These are phyloP conservation scores for Cetradonia linearis DNA, from an alignment of 495 filamentous ascomycete genomes.

Conservation along the genomic window DNA sequence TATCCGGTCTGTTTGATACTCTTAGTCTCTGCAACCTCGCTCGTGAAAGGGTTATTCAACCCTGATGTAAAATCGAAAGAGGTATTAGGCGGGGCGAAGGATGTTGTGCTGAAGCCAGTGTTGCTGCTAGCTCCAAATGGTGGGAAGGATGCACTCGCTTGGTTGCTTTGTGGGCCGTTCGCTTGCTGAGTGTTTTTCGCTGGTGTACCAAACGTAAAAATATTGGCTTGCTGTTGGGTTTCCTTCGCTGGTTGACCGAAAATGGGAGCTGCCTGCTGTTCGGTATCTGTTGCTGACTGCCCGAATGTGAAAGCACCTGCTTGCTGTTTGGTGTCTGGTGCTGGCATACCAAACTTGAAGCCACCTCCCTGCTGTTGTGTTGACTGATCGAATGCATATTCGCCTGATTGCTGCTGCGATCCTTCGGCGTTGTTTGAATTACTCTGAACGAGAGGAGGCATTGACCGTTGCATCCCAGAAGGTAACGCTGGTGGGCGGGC, in stretches of 20 bases:
- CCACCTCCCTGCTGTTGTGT: constrained; percentile 3
- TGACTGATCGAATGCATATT: background rate
- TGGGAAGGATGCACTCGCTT: constrained; percentile 27
- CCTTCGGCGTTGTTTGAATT: constrained; percentile 25
- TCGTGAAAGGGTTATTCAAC: background rate
- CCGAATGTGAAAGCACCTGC: background rate
- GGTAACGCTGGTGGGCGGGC: constrained; percentile 16
- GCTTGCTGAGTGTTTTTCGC: background rate
- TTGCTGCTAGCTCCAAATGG: constrained; percentile 33
- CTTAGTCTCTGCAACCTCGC: background rate
- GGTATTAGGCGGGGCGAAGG: constrained; percentile 11
- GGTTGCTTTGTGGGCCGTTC: constrained; percentile 7
- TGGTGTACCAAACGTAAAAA: background rate
- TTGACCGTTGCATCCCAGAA: constrained; percentile 9
- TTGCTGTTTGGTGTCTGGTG: background rate
- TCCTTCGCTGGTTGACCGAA: background rate
- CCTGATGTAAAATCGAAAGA: constrained; percentile 6
- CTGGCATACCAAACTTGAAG: constrained; percentile 11
- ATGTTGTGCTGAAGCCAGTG: constrained; percentile 30
- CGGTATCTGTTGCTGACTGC: background rate
- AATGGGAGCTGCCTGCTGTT: background rate
- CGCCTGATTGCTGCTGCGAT: constrained; percentile 19
- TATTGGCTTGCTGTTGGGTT: background rate
- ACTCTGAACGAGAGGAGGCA: constrained; percentile 11
- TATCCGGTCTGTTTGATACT: constrained; percentile 11